A percentile compares a stretch with the other conserved stretches of the same genome.
phyloP scores from a whole-genome alignment of 768 basidiomycete genomes.

The Scleroderma citrinum region DNA sequence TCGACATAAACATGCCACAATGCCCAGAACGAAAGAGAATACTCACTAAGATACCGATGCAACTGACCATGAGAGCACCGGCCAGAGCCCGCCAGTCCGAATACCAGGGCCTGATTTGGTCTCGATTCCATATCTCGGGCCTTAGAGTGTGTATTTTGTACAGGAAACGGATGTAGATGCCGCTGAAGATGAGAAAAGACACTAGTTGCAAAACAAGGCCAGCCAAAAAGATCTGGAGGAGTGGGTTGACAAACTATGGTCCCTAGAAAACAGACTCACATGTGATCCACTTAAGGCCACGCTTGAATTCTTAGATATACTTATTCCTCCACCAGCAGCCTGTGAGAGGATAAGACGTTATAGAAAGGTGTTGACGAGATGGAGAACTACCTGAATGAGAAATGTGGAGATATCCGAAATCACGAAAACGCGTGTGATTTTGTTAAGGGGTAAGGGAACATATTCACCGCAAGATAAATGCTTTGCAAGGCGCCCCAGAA shows the following conservation, averaged over 20 bases:
- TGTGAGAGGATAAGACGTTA: slow-evolving; percentile 27
- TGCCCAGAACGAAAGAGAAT: no score
- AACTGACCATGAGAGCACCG: slow-evolving; percentile 45
- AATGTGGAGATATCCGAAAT: slow-evolving; percentile 61
- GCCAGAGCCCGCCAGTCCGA: slow-evolving; percentile 57
- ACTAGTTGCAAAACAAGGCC: slow-evolving; percentile 51
- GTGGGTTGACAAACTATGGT: not conserved
- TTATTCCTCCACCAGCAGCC: slow-evolving; percentile 23
- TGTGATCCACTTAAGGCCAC: slow-evolving; percentile 28
- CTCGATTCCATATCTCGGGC: slow-evolving; percentile 35
- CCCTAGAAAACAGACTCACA: slow-evolving; percentile 22
- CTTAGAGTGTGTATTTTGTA: slow-evolving; percentile 40
- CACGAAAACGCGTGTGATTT: slow-evolving; percentile 55
- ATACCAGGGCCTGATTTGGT: slow-evolving; percentile 39
- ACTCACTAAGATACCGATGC: slow-evolving; percentile 57
- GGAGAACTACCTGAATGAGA: slow-evolving; percentile 31
- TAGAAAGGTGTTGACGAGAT: not conserved
- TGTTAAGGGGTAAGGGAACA: slow-evolving; percentile 42
- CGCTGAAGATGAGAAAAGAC: slow-evolving; percentile 47
- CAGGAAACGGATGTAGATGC: slow-evolving; percentile 43
- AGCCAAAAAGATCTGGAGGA: slow-evolving; percentile 52
- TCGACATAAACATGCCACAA: not conserved
- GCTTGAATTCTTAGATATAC: slow-evolving; percentile 17
- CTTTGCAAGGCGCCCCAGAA: slow-evolving; percentile 55
- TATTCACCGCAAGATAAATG: slow-evolving; percentile 42